Evolutionary conservation across 495 filamentous ascomycete genomes (phyloP).

Genomic region (Tuber aestivum): DNA sequence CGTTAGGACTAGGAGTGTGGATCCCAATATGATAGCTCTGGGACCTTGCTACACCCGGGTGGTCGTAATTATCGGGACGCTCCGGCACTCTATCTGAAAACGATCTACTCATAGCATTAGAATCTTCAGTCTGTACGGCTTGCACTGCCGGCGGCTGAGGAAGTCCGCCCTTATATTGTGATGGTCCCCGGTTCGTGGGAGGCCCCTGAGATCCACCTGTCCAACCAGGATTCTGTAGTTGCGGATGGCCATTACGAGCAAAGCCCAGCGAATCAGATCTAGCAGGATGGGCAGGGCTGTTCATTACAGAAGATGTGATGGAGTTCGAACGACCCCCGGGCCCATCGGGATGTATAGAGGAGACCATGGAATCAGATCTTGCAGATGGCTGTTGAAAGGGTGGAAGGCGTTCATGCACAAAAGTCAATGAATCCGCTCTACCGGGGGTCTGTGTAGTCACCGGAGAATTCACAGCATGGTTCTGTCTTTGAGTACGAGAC

Average conservation of each 20-base stretch:
- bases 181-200: not conserved
- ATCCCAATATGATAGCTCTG: slow-evolving; percentile 13
- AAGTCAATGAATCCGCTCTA: slow-evolving; percentile 29
- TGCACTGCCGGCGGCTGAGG: not conserved
- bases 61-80: not conserved
- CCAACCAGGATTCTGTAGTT: not conserved
- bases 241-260: not conserved
- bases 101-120: not conserved
- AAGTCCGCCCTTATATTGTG: not conserved
- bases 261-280: not conserved
- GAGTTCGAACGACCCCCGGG: not conserved
- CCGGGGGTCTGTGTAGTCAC: slow-evolving; percentile 11
- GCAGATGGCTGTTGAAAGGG: slow-evolving; percentile 7
- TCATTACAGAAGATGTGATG: not conserved
- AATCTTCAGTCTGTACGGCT: not conserved
- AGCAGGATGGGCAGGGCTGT: not conserved
- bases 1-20: slow-evolving; percentile 18
- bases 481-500: slow-evolving; percentile 20
- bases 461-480: slow-evolving; percentile 15
- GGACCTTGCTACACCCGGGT: slow-evolving; percentile 8
- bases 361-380: slow-evolving; percentile 22
- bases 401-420: slow-evolving; percentile 14
- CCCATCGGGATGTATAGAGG: not conserved
- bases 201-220: not conserved
- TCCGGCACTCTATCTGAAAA: slow-evolving; percentile 11